A percentile compares a stretch with the other conserved stretches of the same genome.
Evolutionary conservation across 2,329 filamentous ascomycete genomes (phyloP).

Genomic region (Emmonsia crescens): DNA sequence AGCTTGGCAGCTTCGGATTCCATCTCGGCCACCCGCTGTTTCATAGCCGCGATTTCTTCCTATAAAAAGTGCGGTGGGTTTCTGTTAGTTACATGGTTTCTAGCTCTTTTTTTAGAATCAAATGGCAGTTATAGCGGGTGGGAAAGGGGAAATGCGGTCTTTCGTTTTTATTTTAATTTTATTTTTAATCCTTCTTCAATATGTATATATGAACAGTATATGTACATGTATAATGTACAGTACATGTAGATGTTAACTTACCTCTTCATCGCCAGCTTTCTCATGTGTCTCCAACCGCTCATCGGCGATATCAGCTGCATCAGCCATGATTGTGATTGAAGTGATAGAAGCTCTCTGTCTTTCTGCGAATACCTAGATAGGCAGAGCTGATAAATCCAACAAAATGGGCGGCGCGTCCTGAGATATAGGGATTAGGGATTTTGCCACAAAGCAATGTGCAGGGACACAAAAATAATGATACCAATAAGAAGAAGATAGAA

Average conservation of each 20-base stretch:
- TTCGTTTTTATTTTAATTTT: not conserved
- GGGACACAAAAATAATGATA: not conserved
- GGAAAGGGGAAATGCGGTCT: not conserved
- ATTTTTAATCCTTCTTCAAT: not conserved
- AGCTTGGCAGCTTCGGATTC: constrained; percentile 80
- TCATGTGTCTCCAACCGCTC: constrained; percentile 19
- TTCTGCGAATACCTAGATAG: not conserved
- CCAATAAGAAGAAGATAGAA: not conserved
- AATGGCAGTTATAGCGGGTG: not conserved
- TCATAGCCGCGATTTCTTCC: constrained; percentile 82
- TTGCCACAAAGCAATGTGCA: not conserved
- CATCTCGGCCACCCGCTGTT: constrained; percentile 77
- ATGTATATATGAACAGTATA: too few relatives aligned
- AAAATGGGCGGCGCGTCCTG: not conserved
- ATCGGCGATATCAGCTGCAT: constrained; percentile 10
- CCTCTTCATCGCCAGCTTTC: constrained; percentile 37
- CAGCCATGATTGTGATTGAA: constrained; percentile 9
- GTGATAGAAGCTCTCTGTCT: not conserved
- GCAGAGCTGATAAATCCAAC: not conserved
- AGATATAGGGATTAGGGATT: not conserved
- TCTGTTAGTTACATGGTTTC: not conserved
- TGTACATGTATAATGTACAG: not conserved
- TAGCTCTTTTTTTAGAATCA: not conserved
- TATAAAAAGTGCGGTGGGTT: constrained; percentile 18
- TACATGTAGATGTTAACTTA: constrained; percentile 16